phyloP scores from a whole-genome alignment of 495 filamentous ascomycete species.

The Neurospora sublineolata region DNA sequence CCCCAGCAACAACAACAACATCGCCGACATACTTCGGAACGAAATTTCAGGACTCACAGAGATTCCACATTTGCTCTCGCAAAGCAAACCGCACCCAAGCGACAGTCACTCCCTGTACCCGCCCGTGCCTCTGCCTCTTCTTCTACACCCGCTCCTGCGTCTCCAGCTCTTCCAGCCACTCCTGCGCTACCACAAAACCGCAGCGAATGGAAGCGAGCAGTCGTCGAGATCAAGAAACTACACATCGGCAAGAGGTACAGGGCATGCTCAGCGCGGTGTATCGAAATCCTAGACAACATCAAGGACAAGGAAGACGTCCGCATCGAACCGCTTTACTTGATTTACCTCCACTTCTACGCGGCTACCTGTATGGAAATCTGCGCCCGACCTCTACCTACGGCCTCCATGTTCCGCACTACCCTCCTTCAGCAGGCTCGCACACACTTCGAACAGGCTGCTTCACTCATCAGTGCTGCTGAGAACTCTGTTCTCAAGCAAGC shows the following conservation, averaged over 20 bases:
- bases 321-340: constrained; percentile 36
- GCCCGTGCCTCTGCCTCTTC: constrained; percentile 2
- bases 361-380: constrained; percentile 41
- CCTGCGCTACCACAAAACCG: constrained; percentile 19
- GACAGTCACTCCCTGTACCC: constrained; percentile 9
- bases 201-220: constrained; percentile 31
- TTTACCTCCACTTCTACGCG: constrained; percentile 44
- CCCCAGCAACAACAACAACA: constrained; percentile 1
- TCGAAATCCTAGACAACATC: constrained; percentile 34
- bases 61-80: constrained; percentile 2
- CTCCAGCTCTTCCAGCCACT: neutral
- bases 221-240: constrained; percentile 36
- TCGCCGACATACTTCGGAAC: constrained; percentile 4
- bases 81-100: constrained; percentile 6
- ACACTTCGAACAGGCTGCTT: constrained; percentile 35
- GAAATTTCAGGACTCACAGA: constrained; percentile 1
- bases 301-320: constrained; percentile 21
- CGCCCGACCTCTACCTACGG: constrained; percentile 32
- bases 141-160: neutral
- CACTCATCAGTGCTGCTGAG: constrained; percentile 28
- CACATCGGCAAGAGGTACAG: constrained; percentile 34
- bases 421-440: constrained; percentile 36
- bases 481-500: constrained; percentile 21
- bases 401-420: constrained; percentile 28
- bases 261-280: constrained; percentile 33